A percentile compares a stretch with the other conserved stretches of the same genome.
These are phyloP conservation scores for Vigna angularis DNA, from an alignment of 306 rosid genomes.

Conservation along the genomic window DNA sequence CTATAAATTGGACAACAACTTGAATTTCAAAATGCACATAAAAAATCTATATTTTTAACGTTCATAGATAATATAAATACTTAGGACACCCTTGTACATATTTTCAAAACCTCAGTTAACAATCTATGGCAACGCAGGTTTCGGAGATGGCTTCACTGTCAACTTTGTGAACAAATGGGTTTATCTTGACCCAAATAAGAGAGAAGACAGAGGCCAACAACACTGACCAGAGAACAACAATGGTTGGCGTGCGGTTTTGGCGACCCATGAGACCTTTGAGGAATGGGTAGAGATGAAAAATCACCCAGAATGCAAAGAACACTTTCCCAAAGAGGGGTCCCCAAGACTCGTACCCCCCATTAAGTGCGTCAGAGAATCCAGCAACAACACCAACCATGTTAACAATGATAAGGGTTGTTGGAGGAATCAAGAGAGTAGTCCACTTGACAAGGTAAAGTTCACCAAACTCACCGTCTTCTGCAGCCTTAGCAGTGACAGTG, in stretches of 20 bases:
- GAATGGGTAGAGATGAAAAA: slow-evolving; percentile 94
- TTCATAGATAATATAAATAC: not conserved
- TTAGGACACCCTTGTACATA: slow-evolving; percentile 15
- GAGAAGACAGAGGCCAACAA: slow-evolving; percentile 96
- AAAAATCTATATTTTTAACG: slow-evolving; percentile 2
- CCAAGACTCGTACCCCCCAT: slow-evolving; percentile 98
- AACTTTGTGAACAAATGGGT: slow-evolving; percentile 84
- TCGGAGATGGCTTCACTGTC: slow-evolving; percentile 58
- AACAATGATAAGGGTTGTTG: slow-evolving; percentile 78
- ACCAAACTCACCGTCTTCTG: slow-evolving; percentile 83
- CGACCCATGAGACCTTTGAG: slow-evolving; percentile 99
- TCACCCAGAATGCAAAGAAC: slow-evolving; percentile 96
- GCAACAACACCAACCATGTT: slow-evolving; percentile 98
- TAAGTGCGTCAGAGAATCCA: slow-evolving; percentile 94
- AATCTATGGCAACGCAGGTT: slow-evolving; percentile 81
- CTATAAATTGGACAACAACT: not conserved
- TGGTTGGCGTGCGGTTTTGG: slow-evolving; percentile 95
- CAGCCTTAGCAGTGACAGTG: slow-evolving; percentile 90
- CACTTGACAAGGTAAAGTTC: slow-evolving; percentile 89
- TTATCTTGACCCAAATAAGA: slow-evolving; percentile 88
- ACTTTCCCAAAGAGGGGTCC: slow-evolving; percentile 97
- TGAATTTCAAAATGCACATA: not conserved
- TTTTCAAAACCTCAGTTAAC: slow-evolving; percentile 52
- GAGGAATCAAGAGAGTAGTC: slow-evolving; percentile 97
- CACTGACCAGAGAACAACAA: slow-evolving; percentile 95